Conservation (phyloP, 2,329 filamentous ascomycete genomes). For the Fusarium stilboides region DNA sequence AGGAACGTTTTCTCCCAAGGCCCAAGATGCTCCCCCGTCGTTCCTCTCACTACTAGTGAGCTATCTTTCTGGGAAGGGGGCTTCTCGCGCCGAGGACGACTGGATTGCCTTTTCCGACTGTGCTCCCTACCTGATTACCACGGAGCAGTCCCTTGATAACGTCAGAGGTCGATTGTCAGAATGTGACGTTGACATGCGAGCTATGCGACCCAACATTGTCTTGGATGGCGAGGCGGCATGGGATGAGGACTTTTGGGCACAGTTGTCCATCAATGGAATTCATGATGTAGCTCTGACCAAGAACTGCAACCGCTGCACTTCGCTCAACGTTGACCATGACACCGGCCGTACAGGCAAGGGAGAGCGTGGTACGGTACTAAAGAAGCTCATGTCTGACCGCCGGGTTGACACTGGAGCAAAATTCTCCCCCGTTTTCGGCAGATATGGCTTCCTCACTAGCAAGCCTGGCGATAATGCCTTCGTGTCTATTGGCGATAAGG, state of each 20-base stretch:
- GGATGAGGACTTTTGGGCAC: slow-evolving; percentile 82
- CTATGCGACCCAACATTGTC: slow-evolving; percentile 82
- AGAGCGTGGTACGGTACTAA: slow-evolving; percentile 73
- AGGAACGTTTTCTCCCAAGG: slow-evolving; percentile 66
- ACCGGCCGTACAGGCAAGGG: slow-evolving; percentile 73
- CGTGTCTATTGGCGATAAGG: slow-evolving; percentile 62
- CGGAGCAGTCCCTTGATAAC: slow-evolving; percentile 77
- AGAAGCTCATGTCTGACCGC: slow-evolving; percentile 78
- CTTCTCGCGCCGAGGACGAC: slow-evolving; percentile 51
- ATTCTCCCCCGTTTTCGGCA: slow-evolving; percentile 80
- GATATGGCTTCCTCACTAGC: slow-evolving; percentile 74
- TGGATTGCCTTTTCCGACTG: slow-evolving; percentile 81
- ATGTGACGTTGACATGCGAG: slow-evolving; percentile 72
- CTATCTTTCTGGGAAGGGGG: slow-evolving; percentile 49
- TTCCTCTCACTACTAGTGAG: slow-evolving; percentile 56
- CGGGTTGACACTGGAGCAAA: slow-evolving; percentile 78
- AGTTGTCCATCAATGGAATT: slow-evolving; percentile 63
- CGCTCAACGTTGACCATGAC: slow-evolving; percentile 79
- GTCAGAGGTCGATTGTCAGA: slow-evolving; percentile 71
- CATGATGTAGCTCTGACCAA: slow-evolving; percentile 72
- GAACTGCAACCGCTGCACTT: slow-evolving; percentile 78
- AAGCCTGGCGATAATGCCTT: slow-evolving; percentile 43
- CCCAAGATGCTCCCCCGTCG: slow-evolving; percentile 43
- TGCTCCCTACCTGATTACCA: slow-evolving; percentile 82
- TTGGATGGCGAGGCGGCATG: slow-evolving; percentile 72